Conservation (phyloP, 352 stramenopile species). For the Globisporangium takayamanum region DNA sequence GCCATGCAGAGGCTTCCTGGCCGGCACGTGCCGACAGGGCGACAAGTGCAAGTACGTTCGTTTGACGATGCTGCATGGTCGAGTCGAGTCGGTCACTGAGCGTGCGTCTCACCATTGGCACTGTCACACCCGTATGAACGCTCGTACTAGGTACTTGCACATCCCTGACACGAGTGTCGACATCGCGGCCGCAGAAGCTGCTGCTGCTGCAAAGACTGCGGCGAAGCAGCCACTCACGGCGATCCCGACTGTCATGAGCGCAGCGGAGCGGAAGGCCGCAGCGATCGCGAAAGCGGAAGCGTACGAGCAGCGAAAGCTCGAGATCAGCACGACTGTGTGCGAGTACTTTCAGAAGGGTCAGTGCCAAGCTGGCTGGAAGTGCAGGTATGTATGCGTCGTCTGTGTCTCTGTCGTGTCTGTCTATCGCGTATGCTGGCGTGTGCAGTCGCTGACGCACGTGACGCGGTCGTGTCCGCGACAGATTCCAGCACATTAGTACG, state of each 20-base stretch:
- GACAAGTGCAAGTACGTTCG: slow-evolving; percentile 64
- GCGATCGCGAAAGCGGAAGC: slow-evolving; percentile 12
- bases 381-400: slow-evolving; percentile 14
- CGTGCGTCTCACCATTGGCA: background rate
- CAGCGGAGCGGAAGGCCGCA: background rate
- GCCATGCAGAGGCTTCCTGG: slow-evolving; percentile 47
- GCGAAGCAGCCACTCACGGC: background rate
- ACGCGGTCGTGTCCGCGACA: background rate
- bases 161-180: background rate
- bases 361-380: slow-evolving; percentile 29
- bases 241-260: background rate
- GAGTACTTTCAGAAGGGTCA: slow-evolving; percentile 46
- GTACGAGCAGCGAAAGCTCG: slow-evolving; percentile 16
- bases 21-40: slow-evolving; percentile 53
- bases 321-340: slow-evolving; percentile 28
- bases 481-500: background rate
- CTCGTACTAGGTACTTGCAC: slow-evolving; percentile 2
- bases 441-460: background rate
- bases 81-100: background rate
- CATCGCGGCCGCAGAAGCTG: background rate
- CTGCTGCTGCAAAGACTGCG: background rate
- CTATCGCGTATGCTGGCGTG: too few species aligned
- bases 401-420: background rate
- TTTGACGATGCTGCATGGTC: background rate
- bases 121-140: background rate